A percentile compares a stretch with the other conserved stretches of the same genome.
Evolutionary conservation across 2,329 filamentous ascomycete genomes (phyloP).

Genomic region (Thielaviopsis musarum): DNA sequence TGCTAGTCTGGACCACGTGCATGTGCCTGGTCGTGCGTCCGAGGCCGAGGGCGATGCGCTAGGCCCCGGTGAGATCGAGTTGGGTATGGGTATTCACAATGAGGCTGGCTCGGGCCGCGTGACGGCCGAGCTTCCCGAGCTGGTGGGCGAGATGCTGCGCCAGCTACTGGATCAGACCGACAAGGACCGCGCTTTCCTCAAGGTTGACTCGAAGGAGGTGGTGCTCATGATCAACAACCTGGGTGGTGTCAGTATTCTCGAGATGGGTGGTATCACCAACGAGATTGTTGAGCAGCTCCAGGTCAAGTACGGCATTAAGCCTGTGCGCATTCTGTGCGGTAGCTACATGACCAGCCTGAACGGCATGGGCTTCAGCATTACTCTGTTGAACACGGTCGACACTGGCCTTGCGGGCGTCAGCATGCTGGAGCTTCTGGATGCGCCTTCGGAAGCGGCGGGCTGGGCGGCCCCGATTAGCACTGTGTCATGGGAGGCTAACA

Average conservation of each 20-base stretch:
- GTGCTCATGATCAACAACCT: slow-evolving; percentile 62
- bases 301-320: slow-evolving; percentile 38
- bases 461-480: slow-evolving; percentile 50
- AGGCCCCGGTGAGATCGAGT: slow-evolving; percentile 38
- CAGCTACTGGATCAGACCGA: slow-evolving; percentile 52
- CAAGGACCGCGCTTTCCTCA: slow-evolving; percentile 52
- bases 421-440: slow-evolving; percentile 54
- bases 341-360: slow-evolving; percentile 70
- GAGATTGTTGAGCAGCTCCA: slow-evolving; percentile 50
- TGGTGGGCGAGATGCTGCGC: slow-evolving; percentile 48
- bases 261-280: slow-evolving; percentile 53
- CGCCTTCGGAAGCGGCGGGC: slow-evolving; percentile 50
- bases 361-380: slow-evolving; percentile 58
- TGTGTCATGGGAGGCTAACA: slow-evolving; percentile 45
- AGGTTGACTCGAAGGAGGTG: slow-evolving; percentile 44
- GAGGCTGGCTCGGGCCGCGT: slow-evolving; percentile 41
- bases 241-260: slow-evolving; percentile 54
- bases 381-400: slow-evolving; percentile 46
- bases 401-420: slow-evolving; percentile 41
- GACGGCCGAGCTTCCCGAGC: slow-evolving; percentile 32
- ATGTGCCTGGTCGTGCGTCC: slow-evolving; percentile 60
- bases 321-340: slow-evolving; percentile 48
- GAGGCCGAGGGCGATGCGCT: slow-evolving; percentile 36
- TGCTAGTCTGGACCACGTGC: slow-evolving; percentile 76
- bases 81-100: slow-evolving; percentile 69